phyloP scores from a whole-genome alignment of 345 rosid species.

The Pistacia atlantica region DNA sequence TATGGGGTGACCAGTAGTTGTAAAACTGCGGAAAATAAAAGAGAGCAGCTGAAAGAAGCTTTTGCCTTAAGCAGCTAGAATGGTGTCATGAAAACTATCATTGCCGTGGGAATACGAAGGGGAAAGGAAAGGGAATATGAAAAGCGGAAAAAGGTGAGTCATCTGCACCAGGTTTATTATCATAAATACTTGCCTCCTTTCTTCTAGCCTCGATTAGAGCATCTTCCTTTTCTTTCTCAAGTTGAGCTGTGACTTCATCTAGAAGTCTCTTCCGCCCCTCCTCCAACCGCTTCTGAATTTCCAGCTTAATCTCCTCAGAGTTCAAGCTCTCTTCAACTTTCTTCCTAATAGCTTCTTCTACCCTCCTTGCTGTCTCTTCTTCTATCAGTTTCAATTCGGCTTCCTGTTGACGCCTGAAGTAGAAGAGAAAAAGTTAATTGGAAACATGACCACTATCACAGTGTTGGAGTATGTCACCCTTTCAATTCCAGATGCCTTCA shows the following conservation, averaged over 20 bases:
- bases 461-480: constrained; percentile 16
- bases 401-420: constrained; percentile 86
- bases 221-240: constrained; percentile 83
- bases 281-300: constrained; percentile 67
- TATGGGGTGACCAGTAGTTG: background rate
- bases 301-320: constrained; percentile 64
- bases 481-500: constrained; percentile 37
- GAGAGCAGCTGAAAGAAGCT: background rate
- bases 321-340: constrained; percentile 83
- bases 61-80: background rate
- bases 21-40: background rate
- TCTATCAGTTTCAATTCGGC: constrained; percentile 86
- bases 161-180: background rate
- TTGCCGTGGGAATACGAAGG: background rate
- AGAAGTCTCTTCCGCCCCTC: constrained; percentile 72
- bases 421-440: constrained; percentile 36
- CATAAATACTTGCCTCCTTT: constrained; percentile 62
- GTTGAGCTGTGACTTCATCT: constrained; percentile 77
- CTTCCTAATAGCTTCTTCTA: constrained; percentile 75
- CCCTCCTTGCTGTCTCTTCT: constrained; percentile 89
- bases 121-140: background rate
- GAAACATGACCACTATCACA: constrained; percentile 29
- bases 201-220: constrained; percentile 62
- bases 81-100: background rate
- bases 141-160: background rate